Evolutionary conservation across 1,284 basidiomycete genomes (phyloP).

Genomic region (Ceratobasidium sp.): DNA sequence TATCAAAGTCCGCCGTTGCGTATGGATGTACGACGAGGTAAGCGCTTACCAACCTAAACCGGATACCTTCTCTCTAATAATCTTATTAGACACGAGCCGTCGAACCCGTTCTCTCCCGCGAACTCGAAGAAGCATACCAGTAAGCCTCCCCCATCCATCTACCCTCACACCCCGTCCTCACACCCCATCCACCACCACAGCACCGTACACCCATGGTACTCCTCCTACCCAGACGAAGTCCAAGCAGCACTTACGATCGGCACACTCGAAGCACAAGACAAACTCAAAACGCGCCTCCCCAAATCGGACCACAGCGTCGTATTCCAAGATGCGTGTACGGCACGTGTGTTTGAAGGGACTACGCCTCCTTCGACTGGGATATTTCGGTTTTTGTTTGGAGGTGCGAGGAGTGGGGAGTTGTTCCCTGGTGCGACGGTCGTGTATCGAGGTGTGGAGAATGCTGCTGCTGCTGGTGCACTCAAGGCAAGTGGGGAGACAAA

Average conservation of each 20-base stretch:
- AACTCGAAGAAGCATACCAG: conserved; percentile 65
- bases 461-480: conserved; percentile 52
- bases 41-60: conserved; percentile 52
- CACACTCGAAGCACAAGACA: conserved; percentile 63
- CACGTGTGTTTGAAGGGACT: conserved; percentile 60
- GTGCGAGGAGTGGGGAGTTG: conserved; percentile 20
- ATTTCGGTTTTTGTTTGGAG: conserved; percentile 10
- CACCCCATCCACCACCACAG: conserved; percentile 45
- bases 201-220: conserved; percentile 60
- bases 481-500: no score
- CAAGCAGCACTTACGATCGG: conserved; percentile 63
- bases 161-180: neutral
- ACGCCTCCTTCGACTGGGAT: conserved; percentile 30
- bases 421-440: conserved; percentile 59
- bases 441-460: conserved; percentile 63
- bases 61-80: conserved; percentile 8
- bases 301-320: conserved; percentile 55
- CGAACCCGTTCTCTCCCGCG: conserved; percentile 62
- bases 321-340: conserved; percentile 63
- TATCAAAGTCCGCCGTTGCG: conserved; percentile 64
- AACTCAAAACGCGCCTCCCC: conserved; percentile 63
- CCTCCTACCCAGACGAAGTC: conserved; percentile 66
- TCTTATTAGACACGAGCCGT: conserved; percentile 54
- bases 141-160: conserved; percentile 47
- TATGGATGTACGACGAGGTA: conserved; percentile 67